Percentiles rank a stretch among this genome's conserved stretches.
These are phyloP conservation scores for Patellifolia procumbens DNA, from an alignment of 179 eudicot genomes.

Conservation along the genomic window DNA sequence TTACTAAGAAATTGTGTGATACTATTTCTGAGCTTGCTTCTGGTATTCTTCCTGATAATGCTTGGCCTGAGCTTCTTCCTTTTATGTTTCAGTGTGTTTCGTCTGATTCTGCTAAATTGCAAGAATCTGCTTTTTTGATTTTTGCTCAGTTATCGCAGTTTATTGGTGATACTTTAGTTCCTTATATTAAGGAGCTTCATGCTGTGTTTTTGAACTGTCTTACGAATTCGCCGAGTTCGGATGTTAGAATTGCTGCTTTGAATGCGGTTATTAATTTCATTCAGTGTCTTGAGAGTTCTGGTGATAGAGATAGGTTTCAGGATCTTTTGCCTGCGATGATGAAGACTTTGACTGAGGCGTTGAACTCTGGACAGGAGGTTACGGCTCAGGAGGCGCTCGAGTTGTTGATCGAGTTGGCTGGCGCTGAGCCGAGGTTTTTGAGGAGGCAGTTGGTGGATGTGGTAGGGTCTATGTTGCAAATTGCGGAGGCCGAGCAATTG, in stretches of 20 bases:
- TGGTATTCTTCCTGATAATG: conserved; percentile 65
- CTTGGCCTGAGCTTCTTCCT: conserved; percentile 83
- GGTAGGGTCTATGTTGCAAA: conserved; percentile 90
- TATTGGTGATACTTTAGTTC: conserved; percentile 59
- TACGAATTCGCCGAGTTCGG: conserved; percentile 41
- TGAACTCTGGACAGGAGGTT: conserved; percentile 78
- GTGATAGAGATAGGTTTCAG: conserved; percentile 83
- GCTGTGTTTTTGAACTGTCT: conserved; percentile 60
- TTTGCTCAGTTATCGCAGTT: conserved; percentile 81
- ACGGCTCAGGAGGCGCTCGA: conserved; percentile 95
- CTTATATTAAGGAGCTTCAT: conserved; percentile 65
- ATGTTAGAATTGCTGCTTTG: conserved; percentile 76
- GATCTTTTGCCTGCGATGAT: conserved; percentile 91
- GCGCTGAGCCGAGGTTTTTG: conserved; percentile 86
- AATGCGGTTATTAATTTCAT: conserved; percentile 81
- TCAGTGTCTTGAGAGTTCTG: conserved; percentile 62
- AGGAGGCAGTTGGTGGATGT: conserved; percentile 86
- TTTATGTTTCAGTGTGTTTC: conserved; percentile 90
- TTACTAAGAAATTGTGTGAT: conserved; percentile 75
- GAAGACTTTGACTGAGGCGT: conserved; percentile 78
- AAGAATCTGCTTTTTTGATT: conserved; percentile 78
- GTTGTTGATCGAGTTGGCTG: conserved; percentile 83
- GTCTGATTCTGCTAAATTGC: conserved; percentile 53
- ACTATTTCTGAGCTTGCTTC: conserved; percentile 83
- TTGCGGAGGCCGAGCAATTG: conserved; percentile 77